These are phyloP conservation scores for Nevesoporus exiguus DNA, from an alignment of 768 basidiomycete genomes.

Conservation along the genomic window DNA sequence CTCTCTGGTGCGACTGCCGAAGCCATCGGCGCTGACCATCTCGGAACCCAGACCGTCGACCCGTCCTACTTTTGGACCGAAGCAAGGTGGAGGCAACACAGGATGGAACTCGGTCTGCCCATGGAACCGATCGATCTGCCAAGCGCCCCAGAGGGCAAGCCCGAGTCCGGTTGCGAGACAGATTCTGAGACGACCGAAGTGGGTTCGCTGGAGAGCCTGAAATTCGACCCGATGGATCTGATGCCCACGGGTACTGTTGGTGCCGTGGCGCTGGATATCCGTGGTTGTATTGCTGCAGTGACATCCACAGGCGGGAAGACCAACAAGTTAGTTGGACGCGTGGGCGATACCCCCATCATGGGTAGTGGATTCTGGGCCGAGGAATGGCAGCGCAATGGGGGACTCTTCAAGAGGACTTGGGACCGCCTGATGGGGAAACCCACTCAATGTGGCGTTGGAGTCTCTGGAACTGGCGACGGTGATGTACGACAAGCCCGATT, in stretches of 20 bases:
- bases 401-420: constrained; percentile 37
- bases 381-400: constrained; percentile 53
- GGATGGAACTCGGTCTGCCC: constrained; percentile 68
- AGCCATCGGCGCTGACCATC: constrained; percentile 44
- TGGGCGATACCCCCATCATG: constrained; percentile 82
- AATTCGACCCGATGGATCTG: constrained; percentile 43
- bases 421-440: constrained; percentile 36
- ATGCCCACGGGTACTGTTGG: constrained; percentile 80
- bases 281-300: constrained; percentile 67
- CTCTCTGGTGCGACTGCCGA: constrained; percentile 68
- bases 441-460: constrained; percentile 50
- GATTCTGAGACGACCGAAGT: constrained; percentile 20
- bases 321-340: constrained; percentile 77
- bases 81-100: constrained; percentile 72
- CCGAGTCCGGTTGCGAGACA: constrained; percentile 1
- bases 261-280: constrained; percentile 72
- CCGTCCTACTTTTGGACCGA: constrained; percentile 79
- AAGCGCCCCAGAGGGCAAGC: constrained; percentile 12
- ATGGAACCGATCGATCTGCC: constrained; percentile 52
- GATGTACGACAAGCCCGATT: constrained; percentile 49
- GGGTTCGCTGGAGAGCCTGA: constrained; percentile 12
- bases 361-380: constrained; percentile 84
- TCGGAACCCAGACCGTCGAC: constrained; percentile 60
- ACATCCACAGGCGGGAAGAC: constrained; percentile 83
- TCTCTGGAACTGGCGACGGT: constrained; percentile 85